phyloP scores from a whole-genome alignment of 305 asterid genomes.

The Solanum aculeatissimum region DNA sequence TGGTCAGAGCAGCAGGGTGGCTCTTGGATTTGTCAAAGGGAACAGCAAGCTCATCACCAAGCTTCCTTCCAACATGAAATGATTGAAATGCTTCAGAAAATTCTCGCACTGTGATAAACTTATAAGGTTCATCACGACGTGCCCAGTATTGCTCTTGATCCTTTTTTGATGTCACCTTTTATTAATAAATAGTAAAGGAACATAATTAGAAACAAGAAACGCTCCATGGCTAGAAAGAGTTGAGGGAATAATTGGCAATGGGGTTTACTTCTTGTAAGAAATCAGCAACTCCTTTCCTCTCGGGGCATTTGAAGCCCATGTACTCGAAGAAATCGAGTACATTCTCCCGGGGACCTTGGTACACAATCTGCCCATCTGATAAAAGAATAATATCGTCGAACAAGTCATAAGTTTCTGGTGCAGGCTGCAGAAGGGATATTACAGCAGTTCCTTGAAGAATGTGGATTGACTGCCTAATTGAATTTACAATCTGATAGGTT shows the following conservation, averaged over 20 bases:
- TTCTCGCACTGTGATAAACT: conserved; percentile 43
- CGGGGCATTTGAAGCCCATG: conserved; percentile 77
- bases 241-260: background rate
- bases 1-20: conserved; percentile 75
- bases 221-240: background rate
- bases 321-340: conserved; percentile 65
- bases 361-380: conserved; percentile 58
- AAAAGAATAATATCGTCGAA: conserved; percentile 80
- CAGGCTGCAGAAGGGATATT: conserved; percentile 83
- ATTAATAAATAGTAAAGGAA: background rate
- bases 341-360: conserved; percentile 70
- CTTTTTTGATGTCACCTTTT: conserved; percentile 89
- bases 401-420: conserved; percentile 80
- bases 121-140: conserved; percentile 48
- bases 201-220: background rate
- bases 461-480: conserved; percentile 48
- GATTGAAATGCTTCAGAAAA: conserved; percentile 84
- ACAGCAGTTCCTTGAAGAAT: conserved; percentile 62
- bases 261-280: conserved; percentile 75
- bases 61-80: conserved; percentile 57
- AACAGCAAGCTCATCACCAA: conserved; percentile 72
- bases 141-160: conserved; percentile 96
- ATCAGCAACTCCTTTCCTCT: conserved; percentile 79
- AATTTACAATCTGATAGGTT: conserved; percentile 62
- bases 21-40: conserved; percentile 72